Percentiles rank a stretch among this genome's conserved stretches.
Conservation (phyloP, 202 grass and related monocot genomes). For the Elaeis oleifera region DNA sequence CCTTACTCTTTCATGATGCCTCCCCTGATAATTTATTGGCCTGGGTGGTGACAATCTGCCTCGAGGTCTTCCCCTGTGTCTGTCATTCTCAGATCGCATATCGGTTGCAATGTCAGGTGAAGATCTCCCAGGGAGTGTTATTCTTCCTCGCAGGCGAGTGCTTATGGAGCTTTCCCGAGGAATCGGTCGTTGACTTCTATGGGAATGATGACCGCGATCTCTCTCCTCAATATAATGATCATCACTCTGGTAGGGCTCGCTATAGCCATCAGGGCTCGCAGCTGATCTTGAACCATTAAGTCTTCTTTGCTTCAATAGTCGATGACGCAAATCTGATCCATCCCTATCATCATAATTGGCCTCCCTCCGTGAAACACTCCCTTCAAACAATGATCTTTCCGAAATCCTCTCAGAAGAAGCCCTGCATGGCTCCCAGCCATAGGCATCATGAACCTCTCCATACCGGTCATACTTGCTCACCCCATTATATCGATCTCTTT, state of each 20-base stretch:
- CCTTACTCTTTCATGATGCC: constrained; percentile 45
- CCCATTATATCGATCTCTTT: constrained; percentile 10
- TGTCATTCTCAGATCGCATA: constrained; percentile 31
- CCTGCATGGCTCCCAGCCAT: constrained; percentile 28
- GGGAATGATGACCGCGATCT: background rate
- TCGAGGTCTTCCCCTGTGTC: constrained; percentile 20
- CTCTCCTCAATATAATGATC: constrained; percentile 37
- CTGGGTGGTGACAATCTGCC: constrained; percentile 36
- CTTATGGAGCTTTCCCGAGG: constrained; percentile 12
- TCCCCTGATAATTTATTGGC: constrained; percentile 28
- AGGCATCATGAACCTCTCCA: constrained; percentile 23
- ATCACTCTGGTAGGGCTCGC: constrained; percentile 6
- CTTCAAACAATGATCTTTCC: constrained; percentile 23
- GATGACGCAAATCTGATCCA: constrained; percentile 49
- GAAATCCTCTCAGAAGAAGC: constrained; percentile 18
- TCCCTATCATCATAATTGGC: constrained; percentile 1
- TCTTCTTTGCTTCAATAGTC: constrained; percentile 55
- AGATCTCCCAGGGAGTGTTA: constrained; percentile 41
- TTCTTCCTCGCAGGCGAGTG: constrained; percentile 48
- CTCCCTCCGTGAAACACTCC: constrained; percentile 30
- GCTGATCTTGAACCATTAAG: constrained; percentile 22
- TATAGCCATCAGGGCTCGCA: background rate
- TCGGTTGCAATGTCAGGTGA: constrained; percentile 21
- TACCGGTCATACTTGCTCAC: constrained; percentile 1
- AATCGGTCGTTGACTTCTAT: constrained; percentile 20